phyloP scores from a whole-genome alignment of 257 asterid genomes.

The Fraxinus excelsior region DNA sequence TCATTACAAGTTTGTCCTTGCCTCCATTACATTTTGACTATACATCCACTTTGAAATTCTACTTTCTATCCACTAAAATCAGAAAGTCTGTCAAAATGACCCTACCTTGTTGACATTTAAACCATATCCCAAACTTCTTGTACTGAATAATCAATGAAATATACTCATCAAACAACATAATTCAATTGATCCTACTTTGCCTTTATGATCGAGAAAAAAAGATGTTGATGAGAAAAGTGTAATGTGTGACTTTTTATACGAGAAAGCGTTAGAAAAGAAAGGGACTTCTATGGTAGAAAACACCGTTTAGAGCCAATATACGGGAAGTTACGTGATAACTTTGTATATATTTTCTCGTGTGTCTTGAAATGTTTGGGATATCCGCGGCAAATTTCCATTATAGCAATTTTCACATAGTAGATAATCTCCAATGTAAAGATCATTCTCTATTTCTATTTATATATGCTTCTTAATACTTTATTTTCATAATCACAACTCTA shows the following conservation, averaged over 20 bases:
- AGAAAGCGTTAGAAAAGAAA: conserved; percentile 19
- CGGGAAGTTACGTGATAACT: not conserved
- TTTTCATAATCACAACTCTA: not conserved
- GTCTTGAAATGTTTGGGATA: too few species aligned
- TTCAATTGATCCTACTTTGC: conserved; percentile 35
- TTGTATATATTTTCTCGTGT: too few species aligned
- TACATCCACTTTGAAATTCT: conserved; percentile 31
- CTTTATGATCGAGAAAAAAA: conserved; percentile 33
- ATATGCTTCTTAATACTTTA: not conserved
- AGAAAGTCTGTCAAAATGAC: conserved; percentile 53
- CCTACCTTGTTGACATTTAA: conserved; percentile 48
- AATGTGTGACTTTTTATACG: conserved; percentile 37
- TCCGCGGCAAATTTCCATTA: too few species aligned
- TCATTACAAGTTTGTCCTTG: conserved; percentile 16
- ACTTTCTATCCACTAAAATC: conserved; percentile 44
- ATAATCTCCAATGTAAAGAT: too few species aligned
- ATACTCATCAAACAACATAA: conserved; percentile 27
- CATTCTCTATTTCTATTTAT: not conserved
- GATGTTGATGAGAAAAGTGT: conserved; percentile 27
- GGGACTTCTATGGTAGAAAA: not conserved
- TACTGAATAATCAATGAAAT: conserved; percentile 40
- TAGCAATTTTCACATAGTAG: too few species aligned
- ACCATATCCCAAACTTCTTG: conserved; percentile 24
- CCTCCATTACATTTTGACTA: conserved; percentile 39
- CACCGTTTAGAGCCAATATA: not conserved